Evolutionary conservation across 2,329 filamentous ascomycete species (phyloP).

Genomic region (Paraconiothyrium sp.): DNA sequence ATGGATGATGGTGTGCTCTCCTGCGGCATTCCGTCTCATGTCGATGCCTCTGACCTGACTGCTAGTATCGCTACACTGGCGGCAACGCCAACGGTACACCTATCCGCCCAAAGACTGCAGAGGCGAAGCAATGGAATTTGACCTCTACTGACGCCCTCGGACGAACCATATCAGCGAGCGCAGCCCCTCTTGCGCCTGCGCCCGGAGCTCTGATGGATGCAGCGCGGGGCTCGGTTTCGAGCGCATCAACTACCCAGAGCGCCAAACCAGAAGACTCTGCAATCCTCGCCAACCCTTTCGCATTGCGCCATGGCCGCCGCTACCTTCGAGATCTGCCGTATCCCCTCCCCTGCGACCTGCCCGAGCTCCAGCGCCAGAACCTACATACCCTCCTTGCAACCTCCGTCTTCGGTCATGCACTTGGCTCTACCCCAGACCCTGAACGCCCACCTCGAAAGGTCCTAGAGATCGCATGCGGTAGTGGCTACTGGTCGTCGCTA

Average conservation of each 20-base stretch:
- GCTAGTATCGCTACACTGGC: slow-evolving; percentile 49
- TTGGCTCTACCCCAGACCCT: slow-evolving; percentile 75
- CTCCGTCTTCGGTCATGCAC: slow-evolving; percentile 80
- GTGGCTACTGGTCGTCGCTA: slow-evolving; percentile 88
- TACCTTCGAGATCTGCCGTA: slow-evolving; percentile 85
- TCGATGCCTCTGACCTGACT: slow-evolving; percentile 28
- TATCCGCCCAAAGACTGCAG: slow-evolving; percentile 42
- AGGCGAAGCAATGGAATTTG: slow-evolving; percentile 50
- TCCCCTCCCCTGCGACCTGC: slow-evolving; percentile 86
- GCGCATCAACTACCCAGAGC: slow-evolving; percentile 48
- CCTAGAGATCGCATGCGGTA: slow-evolving; percentile 87
- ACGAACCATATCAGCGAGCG: slow-evolving; percentile 44
- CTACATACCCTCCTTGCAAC: slow-evolving; percentile 83
- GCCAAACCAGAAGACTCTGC: slow-evolving; percentile 36
- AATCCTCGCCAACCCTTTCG: slow-evolving; percentile 58
- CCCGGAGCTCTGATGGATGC: slow-evolving; percentile 45
- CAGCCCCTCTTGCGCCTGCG: slow-evolving; percentile 28
- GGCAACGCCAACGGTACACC: slow-evolving; percentile 35
- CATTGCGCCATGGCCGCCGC: slow-evolving; percentile 79
- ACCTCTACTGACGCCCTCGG: slow-evolving; percentile 48
- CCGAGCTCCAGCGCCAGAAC: slow-evolving; percentile 87
- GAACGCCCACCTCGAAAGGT: slow-evolving; percentile 77
- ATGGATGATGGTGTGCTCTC: slow-evolving; percentile 46
- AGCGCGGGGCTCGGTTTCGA: slow-evolving; percentile 50
- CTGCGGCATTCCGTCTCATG: slow-evolving; percentile 20